Conservation (phyloP, 163 green algal genomes). For the Chlorella variabilis region DNA sequence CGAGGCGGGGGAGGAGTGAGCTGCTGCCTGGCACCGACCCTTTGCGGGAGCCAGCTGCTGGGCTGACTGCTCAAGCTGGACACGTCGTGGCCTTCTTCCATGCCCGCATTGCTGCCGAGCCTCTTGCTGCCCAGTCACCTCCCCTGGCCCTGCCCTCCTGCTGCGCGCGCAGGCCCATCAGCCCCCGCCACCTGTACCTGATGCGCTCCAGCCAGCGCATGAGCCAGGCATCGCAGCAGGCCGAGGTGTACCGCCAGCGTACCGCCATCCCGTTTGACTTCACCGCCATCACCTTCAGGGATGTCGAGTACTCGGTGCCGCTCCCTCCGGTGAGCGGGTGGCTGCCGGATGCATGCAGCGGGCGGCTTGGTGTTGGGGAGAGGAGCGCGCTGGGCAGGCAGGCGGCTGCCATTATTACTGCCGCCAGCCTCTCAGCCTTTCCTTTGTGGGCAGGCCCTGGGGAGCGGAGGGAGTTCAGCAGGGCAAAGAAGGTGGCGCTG, state of each 20-base stretch:
- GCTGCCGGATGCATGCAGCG: not conserved
- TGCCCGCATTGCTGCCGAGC: no score
- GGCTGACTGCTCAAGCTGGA: not conserved
- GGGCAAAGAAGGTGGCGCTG: no score
- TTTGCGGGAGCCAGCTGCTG: not conserved
- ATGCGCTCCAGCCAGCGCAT: constrained; percentile 39
- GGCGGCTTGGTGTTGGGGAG: not conserved
- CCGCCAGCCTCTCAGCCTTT: no score
- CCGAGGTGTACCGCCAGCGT: constrained; percentile 29
- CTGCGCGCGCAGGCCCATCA: constrained; percentile 1
- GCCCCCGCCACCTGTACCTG: constrained; percentile 15
- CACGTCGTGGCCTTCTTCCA: not conserved
- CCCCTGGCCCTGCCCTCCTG: not conserved
- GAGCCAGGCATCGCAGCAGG: constrained; percentile 1
- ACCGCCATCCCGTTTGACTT: constrained; percentile 60
- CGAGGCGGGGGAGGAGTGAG: not conserved
- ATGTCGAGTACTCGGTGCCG: constrained; percentile 63
- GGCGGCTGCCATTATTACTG: not conserved
- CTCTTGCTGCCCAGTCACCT: no score
- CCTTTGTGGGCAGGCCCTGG: no score
- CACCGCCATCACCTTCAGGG: constrained; percentile 55
- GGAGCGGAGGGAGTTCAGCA: no score
- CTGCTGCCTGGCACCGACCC: no score
- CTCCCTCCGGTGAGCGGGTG: constrained; percentile 47
- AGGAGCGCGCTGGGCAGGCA: not conserved